Evolutionary conservation across 371 early-diverging fungal species (phyloP), one percentile per base, ranked within the genome.

Genomic region (Mucor sp.): DNA sequence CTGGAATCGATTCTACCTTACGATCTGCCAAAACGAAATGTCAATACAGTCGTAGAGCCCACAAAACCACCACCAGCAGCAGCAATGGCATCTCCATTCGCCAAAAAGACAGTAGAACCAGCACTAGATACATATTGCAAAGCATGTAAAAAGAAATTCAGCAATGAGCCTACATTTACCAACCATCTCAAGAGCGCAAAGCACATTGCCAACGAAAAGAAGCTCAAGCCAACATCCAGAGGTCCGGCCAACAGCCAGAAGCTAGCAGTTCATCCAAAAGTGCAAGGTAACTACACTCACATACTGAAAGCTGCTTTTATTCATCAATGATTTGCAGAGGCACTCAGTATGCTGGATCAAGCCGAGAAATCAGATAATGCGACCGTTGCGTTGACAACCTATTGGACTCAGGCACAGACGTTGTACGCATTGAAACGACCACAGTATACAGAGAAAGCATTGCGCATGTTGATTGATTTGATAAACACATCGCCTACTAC

Each of bases 121-220:
- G 55, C 57, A 15, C 23, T 68, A 25, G 74, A 76, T n/a, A 60
- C 70, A n/a, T 82, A 80, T 64, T 82, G 83, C 60, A 61, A 67
- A 23, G 66, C 75, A 2, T 82, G 83, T 50, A 82, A 78, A 44
- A 82, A 80, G 35, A 82, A 80, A 47, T 82, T 82, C 48, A 78
- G 61, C 35, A 80, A 80, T 41, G 71, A 68, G 17, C 68, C 76
- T 17, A 82, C 80, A 0, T 78, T 63, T 65, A 63, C 71, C 25
- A 71, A 74, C 15, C 83, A 82, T 41, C 33, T 82, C 33, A 82
- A 80, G 28, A 82, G 83, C 58, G 76, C 80, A 23, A 82, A 82
- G 30, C 83, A 82, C 61, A 67, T 80, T 50, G 75, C 80, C 6
- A 80, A 76, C 53, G 66, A 81, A 70, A 75, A 72, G 53, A 74